phyloP scores from a whole-genome alignment of 108 stramenopile genomes.

The Hondaea fermentalgiana region DNA sequence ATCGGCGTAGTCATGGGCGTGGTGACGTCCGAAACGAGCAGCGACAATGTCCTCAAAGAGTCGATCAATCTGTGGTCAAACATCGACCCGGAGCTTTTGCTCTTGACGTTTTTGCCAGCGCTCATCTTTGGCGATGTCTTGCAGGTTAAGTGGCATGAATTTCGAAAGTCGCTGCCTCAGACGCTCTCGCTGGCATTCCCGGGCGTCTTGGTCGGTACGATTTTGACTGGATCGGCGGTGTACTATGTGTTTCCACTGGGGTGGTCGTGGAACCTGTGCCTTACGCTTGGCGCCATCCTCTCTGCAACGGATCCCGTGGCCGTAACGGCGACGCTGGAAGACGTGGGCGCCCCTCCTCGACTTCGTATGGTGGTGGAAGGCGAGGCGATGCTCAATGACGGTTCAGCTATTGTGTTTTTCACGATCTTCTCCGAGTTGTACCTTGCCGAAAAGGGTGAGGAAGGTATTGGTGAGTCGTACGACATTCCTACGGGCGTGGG shows the following conservation, averaged over 20 bases:
- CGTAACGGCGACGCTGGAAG: slow-evolving; percentile 24
- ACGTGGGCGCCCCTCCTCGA: slow-evolving; percentile 33
- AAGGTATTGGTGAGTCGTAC: slow-evolving; percentile 47
- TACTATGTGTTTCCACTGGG: slow-evolving; percentile 35
- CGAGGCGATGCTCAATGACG: slow-evolving; percentile 69
- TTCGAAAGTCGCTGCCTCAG: neutral
- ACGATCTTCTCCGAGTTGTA: slow-evolving; percentile 57
- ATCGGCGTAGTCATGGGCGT: neutral
- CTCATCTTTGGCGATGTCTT: slow-evolving; percentile 48
- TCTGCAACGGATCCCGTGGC: slow-evolving; percentile 64
- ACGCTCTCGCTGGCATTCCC: slow-evolving; percentile 40
- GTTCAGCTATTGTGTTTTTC: slow-evolving; percentile 79
- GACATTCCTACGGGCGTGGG: slow-evolving; percentile 32
- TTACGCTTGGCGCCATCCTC: slow-evolving; percentile 54
- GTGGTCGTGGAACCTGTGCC: slow-evolving; percentile 36
- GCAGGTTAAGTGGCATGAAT: slow-evolving; percentile 17
- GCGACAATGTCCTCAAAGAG: neutral
- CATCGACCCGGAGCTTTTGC: slow-evolving; percentile 36
- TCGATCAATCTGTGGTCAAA: slow-evolving; percentile 20
- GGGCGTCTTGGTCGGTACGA: slow-evolving; percentile 33
- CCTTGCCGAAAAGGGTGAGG: slow-evolving; percentile 41
- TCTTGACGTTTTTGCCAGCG: slow-evolving; percentile 56
- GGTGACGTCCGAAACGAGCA: neutral
- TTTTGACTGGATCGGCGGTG: neutral
- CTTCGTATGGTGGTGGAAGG: slow-evolving; percentile 48